Base-by-base conservation (phyloP, 2,329 filamentous ascomycete species). In the Pyrenophora graminea region DNA sequence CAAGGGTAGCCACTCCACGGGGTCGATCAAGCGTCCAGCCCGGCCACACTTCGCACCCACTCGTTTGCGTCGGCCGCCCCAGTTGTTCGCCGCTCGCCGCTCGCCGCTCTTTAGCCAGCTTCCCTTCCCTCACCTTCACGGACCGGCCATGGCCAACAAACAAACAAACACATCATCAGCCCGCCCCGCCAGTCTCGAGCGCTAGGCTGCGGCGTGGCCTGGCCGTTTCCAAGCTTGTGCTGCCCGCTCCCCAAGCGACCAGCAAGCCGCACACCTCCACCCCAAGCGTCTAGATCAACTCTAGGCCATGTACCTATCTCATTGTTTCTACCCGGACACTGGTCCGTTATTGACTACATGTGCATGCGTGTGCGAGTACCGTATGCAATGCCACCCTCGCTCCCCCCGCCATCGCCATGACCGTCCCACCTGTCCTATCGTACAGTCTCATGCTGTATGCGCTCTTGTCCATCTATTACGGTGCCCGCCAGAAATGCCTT, bases 381-480 rank as follows among this genome's bases (percentile, higher is more conserved):
- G 32, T 38, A 53, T 53, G 56, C 48, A 41, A 39, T 58, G 33
- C 46, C 21, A 17, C 39, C 36, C 39, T 21, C 23, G 25, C 39
- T 41, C 38, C 36, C 45, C 45, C 42, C 43, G 21, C 33, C 57
- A 43, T 44, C 41, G 34, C 37, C 27, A 34, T 32, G 18, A 15
- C 19, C 5, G 19, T 21, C 19, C 19, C 37, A 19, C 44, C 44
- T 34, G 39, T 44, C 38, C 63, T 64, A 63, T 67, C 60, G 42
- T 64, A 66, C 59, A 63, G 49, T 58, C 56, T 45, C 55, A 37
- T 52, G 42, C 55, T 53, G 54, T 53, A 40, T 51, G 51, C 51
- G 38, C 48, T 43, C 41, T 50, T 50, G 48, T 59, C 61, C 59
- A 57, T 47, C 61, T 62, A 58, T 47, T 49, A 41, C 44, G 47